Percentiles rank a stretch among this genome's conserved stretches.
Conservation (phyloP, 495 filamentous ascomycete species). For the Pseudevernia furfuracea region DNA sequence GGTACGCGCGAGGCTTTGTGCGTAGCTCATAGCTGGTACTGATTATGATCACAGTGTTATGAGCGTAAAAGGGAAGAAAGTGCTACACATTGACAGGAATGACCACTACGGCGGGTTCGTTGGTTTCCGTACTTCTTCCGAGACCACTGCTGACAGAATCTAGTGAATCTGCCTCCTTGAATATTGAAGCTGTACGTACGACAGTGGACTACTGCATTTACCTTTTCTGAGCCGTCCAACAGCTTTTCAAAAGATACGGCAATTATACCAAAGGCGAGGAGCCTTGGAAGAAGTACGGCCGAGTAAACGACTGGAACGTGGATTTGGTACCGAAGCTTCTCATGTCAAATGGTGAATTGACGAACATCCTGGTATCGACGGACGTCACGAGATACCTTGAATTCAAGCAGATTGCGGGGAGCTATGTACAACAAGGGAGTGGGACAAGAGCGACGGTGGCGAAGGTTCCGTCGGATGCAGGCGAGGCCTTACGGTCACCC, state of each 20-base stretch:
- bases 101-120: constrained; percentile 97
- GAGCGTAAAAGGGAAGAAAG: constrained; percentile 98
- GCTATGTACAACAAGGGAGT: constrained; percentile 86
- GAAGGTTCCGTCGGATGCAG: constrained; percentile 91
- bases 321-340: constrained; percentile 96
- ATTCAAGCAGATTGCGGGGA: constrained; percentile 96
- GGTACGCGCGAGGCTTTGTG: constrained; percentile 44
- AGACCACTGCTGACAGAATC: constrained; percentile 28
- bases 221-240: constrained; percentile 28
- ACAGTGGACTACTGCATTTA: background rate
- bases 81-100: constrained; percentile 97
- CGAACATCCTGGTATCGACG: constrained; percentile 93
- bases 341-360: constrained; percentile 97
- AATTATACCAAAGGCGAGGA: constrained; percentile 73
- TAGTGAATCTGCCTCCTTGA: constrained; percentile 88
- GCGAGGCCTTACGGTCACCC: constrained; percentile 82
- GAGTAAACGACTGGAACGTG: constrained; percentile 98
- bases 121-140: constrained; percentile 21
- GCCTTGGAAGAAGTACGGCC: constrained; percentile 95
- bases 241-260: constrained; percentile 95
- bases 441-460: constrained; percentile 79
- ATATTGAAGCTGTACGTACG: constrained; percentile 73
- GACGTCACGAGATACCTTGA: constrained; percentile 96
- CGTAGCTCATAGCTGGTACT: background rate
- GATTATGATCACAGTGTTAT: constrained; percentile 56